Percentiles rank a stretch among this genome's conserved stretches.
These are phyloP conservation scores for Ophiostoma ulmi DNA, from an alignment of 2,329 filamentous ascomycete species.

Conservation along the genomic window DNA sequence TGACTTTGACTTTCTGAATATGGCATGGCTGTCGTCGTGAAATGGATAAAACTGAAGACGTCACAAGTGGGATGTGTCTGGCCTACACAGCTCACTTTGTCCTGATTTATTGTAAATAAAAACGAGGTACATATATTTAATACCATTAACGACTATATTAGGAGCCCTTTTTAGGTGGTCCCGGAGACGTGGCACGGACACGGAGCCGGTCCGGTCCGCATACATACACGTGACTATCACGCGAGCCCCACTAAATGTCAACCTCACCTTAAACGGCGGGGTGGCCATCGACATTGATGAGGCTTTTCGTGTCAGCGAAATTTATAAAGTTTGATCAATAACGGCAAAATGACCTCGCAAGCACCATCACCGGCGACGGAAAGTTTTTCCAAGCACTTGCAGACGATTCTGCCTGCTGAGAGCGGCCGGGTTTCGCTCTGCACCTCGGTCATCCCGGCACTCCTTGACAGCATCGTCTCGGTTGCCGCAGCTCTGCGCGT, in stretches of 20 bases:
- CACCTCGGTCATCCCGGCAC: conserved; percentile 44
- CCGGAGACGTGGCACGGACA: conserved; percentile 5
- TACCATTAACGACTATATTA: too few species aligned
- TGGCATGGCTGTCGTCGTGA: background rate
- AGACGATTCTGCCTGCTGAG: background rate
- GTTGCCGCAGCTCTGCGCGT: conserved; percentile 43
- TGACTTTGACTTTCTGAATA: background rate
- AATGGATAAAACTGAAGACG: background rate
- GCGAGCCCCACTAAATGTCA: background rate
- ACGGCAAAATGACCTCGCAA: background rate
- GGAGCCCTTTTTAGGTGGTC: too few species aligned
- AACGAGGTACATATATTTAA: background rate
- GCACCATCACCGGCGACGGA: background rate
- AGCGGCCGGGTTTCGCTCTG: conserved; percentile 33
- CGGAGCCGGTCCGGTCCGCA: conserved; percentile 9
- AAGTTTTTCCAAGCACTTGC: conserved; percentile 13
- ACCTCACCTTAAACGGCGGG: background rate
- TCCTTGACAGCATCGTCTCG: conserved; percentile 43
- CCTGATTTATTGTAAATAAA: background rate
- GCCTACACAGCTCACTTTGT: background rate
- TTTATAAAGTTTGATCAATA: background rate
- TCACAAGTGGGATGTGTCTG: background rate
- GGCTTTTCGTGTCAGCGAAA: background rate
- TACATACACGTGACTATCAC: background rate
- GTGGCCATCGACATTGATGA: background rate